Evolutionary conservation across 1,284 basidiomycete species (phyloP).

Genomic region (Cutaneotrichosporon sp.): DNA sequence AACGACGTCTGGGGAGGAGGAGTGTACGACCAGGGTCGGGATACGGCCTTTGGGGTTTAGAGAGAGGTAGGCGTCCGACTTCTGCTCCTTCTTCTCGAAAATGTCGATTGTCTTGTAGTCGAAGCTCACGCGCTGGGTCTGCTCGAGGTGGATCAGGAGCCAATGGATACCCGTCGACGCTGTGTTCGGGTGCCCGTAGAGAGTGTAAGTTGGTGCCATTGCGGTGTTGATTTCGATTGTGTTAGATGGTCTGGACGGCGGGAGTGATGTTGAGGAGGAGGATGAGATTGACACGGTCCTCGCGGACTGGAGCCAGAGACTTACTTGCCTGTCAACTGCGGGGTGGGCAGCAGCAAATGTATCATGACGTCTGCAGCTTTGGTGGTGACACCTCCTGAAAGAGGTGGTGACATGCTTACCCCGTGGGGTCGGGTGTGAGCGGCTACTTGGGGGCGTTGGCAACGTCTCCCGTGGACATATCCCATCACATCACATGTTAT

Average conservation of each 20-base stretch:
- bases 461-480: not conserved
- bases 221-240: too few species aligned
- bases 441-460: too few species aligned
- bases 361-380: too few species aligned
- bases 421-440: too few species aligned
- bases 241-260: too few species aligned
- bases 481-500: not conserved
- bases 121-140: conserved; percentile 10
- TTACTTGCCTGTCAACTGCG: too few species aligned
- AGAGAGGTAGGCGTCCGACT: conserved; percentile 15
- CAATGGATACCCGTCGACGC: conserved; percentile 22
- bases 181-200: conserved; percentile 21
- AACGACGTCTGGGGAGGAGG: not conserved
- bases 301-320: too few species aligned
- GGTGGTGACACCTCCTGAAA: too few species aligned
- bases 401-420: too few species aligned
- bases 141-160: conserved; percentile 24
- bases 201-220: conserved; percentile 14
- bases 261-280: too few species aligned
- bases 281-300: too few species aligned
- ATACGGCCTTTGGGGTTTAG: conserved; percentile 27
- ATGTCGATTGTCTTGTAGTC: conserved; percentile 12
- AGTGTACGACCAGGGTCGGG: conserved; percentile 17
- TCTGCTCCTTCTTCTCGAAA: conserved; percentile 17
- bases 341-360: too few species aligned